Evolutionary conservation across 78 protist genomes (phyloP).

Genomic region (Dictyostelium brefeldianum): DNA sequence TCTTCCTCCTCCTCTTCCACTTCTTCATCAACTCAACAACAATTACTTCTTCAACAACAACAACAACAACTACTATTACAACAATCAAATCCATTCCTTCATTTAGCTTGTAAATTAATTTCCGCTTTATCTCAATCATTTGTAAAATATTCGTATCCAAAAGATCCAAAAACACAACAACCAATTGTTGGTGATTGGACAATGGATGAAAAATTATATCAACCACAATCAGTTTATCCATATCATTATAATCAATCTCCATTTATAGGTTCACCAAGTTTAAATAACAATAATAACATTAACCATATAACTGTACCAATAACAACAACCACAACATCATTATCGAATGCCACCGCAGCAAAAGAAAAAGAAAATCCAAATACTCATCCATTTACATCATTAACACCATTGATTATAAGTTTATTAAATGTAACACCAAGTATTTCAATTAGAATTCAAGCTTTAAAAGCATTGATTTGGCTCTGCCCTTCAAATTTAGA

Average conservation of each 20-base stretch:
- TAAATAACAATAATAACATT: background rate
- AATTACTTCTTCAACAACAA: background rate
- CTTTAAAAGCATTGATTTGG: conserved; percentile 61
- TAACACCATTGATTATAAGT: conserved; percentile 32
- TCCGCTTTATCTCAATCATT: conserved; percentile 33
- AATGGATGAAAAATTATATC: conserved; percentile 12
- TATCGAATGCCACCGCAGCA: background rate
- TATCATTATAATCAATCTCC: conserved; percentile 5
- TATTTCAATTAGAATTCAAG: conserved; percentile 63
- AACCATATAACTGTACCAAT: background rate
- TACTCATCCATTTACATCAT: conserved; percentile 41
- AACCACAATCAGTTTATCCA: background rate
- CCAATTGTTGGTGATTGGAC: conserved; percentile 67
- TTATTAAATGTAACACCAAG: conserved; percentile 38
- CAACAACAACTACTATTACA: conserved; percentile 1
- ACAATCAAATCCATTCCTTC: conserved; percentile 61
- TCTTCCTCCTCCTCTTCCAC: background rate
- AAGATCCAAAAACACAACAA: conserved; percentile 1
- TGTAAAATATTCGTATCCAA: conserved; percentile 52
- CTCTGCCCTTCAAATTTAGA: conserved; percentile 54
- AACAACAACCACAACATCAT: background rate
- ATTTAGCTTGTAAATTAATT: conserved; percentile 65
- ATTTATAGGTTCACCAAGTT: background rate
- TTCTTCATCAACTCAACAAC: background rate
- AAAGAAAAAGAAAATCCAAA: background rate